Percentiles rank a stretch among this genome's conserved stretches.
Evolutionary conservation across 441 rosid species (phyloP).

Genomic region (Theobroma grandiflorum): DNA sequence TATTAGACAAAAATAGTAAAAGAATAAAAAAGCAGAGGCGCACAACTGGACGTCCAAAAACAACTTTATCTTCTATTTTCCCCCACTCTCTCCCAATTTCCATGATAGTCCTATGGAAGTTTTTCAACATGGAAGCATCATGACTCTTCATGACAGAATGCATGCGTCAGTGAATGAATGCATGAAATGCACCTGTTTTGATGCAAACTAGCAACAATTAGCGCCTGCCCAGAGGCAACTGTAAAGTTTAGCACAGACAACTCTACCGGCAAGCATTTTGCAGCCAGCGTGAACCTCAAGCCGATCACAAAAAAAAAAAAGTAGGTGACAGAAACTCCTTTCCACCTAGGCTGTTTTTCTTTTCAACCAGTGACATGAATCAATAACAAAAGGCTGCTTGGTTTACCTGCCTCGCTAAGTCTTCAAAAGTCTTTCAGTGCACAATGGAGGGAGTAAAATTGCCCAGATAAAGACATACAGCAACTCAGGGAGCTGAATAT

Average conservation of each 20-base stretch:
- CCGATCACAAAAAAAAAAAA: not conserved
- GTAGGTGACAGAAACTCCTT: not conserved
- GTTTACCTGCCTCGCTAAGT: not conserved
- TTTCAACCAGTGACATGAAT: not conserved
- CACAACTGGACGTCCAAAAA: not conserved
- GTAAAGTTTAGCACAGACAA: not conserved
- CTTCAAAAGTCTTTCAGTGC: not conserved
- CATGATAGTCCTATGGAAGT: not conserved
- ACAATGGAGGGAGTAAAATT: constrained; percentile 16
- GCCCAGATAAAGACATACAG: not conserved
- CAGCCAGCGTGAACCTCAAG: not conserved
- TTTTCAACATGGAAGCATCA: constrained; percentile 1
- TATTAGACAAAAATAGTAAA: not conserved
- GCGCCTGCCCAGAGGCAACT: not conserved
- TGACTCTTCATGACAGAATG: constrained; percentile 17
- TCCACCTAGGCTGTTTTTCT: not conserved
- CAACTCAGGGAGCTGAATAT: constrained; percentile 18
- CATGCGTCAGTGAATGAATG: constrained; percentile 22
- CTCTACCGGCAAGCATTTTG: not conserved
- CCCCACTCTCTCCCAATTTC: not conserved
- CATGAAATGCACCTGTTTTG: not conserved
- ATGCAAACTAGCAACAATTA: not conserved
- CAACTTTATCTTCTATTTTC: not conserved
- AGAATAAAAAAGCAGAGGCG: not conserved
- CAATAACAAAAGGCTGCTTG: constrained; percentile 5